These are phyloP conservation scores for Exophiala mesophila DNA, from an alignment of 2,329 filamentous ascomycete species.

Conservation along the genomic window DNA sequence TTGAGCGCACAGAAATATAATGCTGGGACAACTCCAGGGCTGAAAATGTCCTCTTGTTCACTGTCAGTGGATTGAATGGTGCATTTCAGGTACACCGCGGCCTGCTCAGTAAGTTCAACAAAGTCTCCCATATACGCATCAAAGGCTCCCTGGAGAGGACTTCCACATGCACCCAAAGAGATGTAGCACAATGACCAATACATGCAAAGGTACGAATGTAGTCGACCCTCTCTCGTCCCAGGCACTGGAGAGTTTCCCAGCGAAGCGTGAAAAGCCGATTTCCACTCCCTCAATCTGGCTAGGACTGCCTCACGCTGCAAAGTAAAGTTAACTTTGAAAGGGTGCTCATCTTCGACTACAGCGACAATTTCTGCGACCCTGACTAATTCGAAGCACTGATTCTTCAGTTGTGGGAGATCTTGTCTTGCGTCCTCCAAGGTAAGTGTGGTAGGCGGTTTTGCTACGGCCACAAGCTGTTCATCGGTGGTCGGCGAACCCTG, in stretches of 20 bases:
- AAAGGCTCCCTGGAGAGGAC: constrained; percentile 11
- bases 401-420: constrained; percentile 10
- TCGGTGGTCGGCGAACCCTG: constrained; percentile 1
- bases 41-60: constrained; percentile 5
- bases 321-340: constrained; percentile 3
- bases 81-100: constrained; percentile 8
- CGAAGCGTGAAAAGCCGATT: constrained; percentile 7
- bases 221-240: constrained; percentile 7
- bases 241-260: neutral
- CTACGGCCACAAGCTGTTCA: neutral
- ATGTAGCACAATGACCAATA: constrained; percentile 21
- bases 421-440: constrained; percentile 9
- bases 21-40: constrained; percentile 14
- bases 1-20: constrained; percentile 21
- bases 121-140: constrained; percentile 18
- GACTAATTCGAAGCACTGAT: constrained; percentile 12
- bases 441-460: constrained; percentile 3
- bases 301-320: neutral
- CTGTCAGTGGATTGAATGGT: neutral
- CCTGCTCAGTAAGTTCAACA: constrained; percentile 14
- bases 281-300: constrained; percentile 13
- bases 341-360: constrained; percentile 5
- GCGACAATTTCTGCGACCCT: constrained; percentile 17
- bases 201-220: constrained; percentile 17
- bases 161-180: constrained; percentile 12